Conservation (phyloP, 768 basidiomycete species). For the Russula compacta region DNA sequence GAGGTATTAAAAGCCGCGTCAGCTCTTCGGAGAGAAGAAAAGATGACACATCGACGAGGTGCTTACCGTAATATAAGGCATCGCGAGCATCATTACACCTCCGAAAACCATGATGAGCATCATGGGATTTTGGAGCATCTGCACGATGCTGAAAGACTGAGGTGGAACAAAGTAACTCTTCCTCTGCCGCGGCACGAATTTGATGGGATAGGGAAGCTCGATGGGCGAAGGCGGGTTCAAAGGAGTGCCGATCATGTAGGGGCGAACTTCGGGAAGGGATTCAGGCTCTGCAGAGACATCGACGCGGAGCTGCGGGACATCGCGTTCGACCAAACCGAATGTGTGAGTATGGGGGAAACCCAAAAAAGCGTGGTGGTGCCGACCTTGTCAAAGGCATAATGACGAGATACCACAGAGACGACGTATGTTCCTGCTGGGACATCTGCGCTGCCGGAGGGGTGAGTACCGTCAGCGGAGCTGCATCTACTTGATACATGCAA, state of each 20-base stretch:
- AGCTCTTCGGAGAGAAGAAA: neutral
- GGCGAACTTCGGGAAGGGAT: constrained; percentile 42
- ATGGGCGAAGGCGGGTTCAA: constrained; percentile 47
- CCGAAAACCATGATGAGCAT: constrained; percentile 67
- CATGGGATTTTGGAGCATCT: constrained; percentile 80
- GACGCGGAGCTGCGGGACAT: constrained; percentile 46
- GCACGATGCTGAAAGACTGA: constrained; percentile 64
- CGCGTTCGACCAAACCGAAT: neutral
- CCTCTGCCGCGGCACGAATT: constrained; percentile 44
- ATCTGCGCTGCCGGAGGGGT: constrained; percentile 40
- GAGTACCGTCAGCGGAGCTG: neutral
- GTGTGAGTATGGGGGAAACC: neutral
- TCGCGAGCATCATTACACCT: constrained; percentile 56
- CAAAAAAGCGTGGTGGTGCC: neutral
- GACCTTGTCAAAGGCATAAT: constrained; percentile 66
- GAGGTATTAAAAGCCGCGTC: neutral
- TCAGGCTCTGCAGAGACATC: constrained; percentile 43
- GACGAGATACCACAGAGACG: constrained; percentile 57
- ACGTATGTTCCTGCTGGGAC: constrained; percentile 63
- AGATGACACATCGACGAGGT: neutral
- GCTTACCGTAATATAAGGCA: constrained; percentile 68
- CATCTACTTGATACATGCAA: neutral
- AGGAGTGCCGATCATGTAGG: constrained; percentile 62
- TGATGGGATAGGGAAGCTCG: constrained; percentile 52
- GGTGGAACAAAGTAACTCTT: constrained; percentile 57